Percentiles rank a stretch among this genome's conserved stretches.
Conservation (phyloP, 2,329 filamentous ascomycete species). For the Aspergillus pseudonomiae region DNA sequence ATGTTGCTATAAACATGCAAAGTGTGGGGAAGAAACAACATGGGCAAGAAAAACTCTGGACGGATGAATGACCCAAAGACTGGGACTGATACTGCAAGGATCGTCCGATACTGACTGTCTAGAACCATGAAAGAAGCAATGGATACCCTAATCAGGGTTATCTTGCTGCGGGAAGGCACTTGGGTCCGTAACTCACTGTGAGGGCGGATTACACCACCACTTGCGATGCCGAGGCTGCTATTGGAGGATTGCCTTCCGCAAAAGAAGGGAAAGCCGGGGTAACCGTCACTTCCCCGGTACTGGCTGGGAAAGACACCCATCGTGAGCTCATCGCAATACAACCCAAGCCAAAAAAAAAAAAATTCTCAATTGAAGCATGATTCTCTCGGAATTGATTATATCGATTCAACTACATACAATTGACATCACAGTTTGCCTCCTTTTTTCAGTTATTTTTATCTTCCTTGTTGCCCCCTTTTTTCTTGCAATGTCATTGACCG, state of each 20-base stretch:
- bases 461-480: not conserved
- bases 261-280: slow-evolving; percentile 10
- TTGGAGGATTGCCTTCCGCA: slow-evolving; percentile 18
- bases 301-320: slow-evolving; percentile 1
- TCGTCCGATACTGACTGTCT: slow-evolving; percentile 9
- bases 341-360: not conserved
- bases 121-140: not conserved
- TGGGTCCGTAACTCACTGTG: not conserved
- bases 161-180: slow-evolving; percentile 11
- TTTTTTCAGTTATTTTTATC: not conserved
- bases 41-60: slow-evolving; percentile 9
- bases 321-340: not conserved
- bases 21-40: not conserved
- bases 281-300: slow-evolving; percentile 1
- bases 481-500: slow-evolving; percentile 6
- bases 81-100: slow-evolving; percentile 16
- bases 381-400: not conserved
- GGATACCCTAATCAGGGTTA: not conserved
- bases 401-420: not conserved
- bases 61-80: slow-evolving; percentile 12
- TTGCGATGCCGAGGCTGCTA: slow-evolving; percentile 21
- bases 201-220: slow-evolving; percentile 21
- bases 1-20: not conserved
- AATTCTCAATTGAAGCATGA: not conserved
- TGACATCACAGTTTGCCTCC: not conserved